Evolutionary conservation across 2,329 filamentous ascomycete species (phyloP).

Genomic region (Talaromyces pinophilus): DNA sequence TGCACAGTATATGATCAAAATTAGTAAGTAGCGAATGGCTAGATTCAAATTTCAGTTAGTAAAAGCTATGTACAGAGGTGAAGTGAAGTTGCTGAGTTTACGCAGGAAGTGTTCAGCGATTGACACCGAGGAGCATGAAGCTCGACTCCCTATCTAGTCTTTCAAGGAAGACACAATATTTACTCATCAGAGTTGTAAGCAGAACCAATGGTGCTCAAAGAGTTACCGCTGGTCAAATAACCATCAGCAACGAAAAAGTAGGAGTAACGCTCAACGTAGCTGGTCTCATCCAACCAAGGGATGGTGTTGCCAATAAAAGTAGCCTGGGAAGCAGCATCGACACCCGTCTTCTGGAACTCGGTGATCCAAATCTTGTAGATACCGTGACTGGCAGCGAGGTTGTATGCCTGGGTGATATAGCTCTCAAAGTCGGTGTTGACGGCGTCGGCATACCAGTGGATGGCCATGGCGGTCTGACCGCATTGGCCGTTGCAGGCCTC

Average conservation of each 20-base stretch:
- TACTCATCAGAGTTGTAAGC: conserved; percentile 29
- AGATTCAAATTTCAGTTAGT: background rate
- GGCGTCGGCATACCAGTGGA: conserved; percentile 48
- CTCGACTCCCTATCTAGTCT: background rate
- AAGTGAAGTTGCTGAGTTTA: background rate
- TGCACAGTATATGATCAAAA: background rate
- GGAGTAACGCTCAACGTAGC: conserved; percentile 45
- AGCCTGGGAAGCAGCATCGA: conserved; percentile 29
- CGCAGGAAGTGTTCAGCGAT: background rate
- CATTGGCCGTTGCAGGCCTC: conserved; percentile 40
- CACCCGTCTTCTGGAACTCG: conserved; percentile 43
- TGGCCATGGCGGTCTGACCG: conserved; percentile 44
- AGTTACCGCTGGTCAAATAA: conserved; percentile 33
- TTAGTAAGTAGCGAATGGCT: background rate
- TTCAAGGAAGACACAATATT: background rate
- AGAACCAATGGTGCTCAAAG: conserved; percentile 34
- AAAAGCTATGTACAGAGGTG: conserved; percentile 3
- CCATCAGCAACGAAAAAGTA: conserved; percentile 45
- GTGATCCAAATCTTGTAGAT: conserved; percentile 49
- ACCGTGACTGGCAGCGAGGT: conserved; percentile 35
- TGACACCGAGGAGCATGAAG: background rate
- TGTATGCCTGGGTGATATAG: conserved; percentile 37
- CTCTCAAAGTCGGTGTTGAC: conserved; percentile 10
- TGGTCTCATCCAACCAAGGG: conserved; percentile 42
- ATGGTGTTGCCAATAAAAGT: conserved; percentile 42